These are phyloP conservation scores for Paraurostyla sp. DNA, from an alignment of 73 alveolate species.

Conservation along the genomic window DNA sequence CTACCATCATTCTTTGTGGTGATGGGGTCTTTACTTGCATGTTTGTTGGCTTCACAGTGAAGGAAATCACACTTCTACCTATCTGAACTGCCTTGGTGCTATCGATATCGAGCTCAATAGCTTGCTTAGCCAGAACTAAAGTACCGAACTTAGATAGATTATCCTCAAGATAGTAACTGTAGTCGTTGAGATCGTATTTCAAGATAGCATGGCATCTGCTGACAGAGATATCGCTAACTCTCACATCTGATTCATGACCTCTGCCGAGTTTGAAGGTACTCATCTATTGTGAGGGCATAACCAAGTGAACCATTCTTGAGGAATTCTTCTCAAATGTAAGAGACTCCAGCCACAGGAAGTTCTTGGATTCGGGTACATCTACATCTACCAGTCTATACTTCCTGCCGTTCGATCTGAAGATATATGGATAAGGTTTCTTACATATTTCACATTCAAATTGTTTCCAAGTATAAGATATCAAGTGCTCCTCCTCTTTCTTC, in stretches of 20 bases:
- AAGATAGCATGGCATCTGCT: slow-evolving; percentile 60
- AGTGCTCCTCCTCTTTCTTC: slow-evolving; percentile 70
- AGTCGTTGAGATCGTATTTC: slow-evolving; percentile 31
- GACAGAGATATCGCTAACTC: slow-evolving; percentile 62
- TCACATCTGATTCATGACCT: slow-evolving; percentile 64
- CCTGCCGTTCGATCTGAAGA: slow-evolving; percentile 52
- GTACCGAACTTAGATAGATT: slow-evolving; percentile 89
- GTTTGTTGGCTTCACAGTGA: slow-evolving; percentile 55
- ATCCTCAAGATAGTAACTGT: slow-evolving; percentile 79
- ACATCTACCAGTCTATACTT: slow-evolving; percentile 67
- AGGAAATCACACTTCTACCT: slow-evolving; percentile 77
- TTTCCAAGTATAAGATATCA: slow-evolving; percentile 78
- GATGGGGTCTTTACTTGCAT: slow-evolving; percentile 28
- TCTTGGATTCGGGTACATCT: slow-evolving; percentile 64
- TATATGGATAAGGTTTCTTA: slow-evolving; percentile 87
- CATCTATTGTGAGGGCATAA: slow-evolving; percentile 26
- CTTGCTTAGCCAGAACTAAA: slow-evolving; percentile 71
- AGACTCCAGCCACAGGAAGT: slow-evolving; percentile 66
- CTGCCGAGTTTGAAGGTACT: slow-evolving; percentile 41
- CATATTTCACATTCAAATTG: slow-evolving; percentile 91
- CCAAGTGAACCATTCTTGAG: slow-evolving; percentile 72
- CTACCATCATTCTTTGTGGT: neutral
- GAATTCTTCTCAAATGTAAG: slow-evolving; percentile 74
- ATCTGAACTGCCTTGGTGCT: slow-evolving; percentile 68
- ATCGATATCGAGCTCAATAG: slow-evolving; percentile 53